These are phyloP conservation scores for Cryptosporidium meleagridis DNA, from an alignment of 169 alveolate species.

Conservation along the genomic window DNA sequence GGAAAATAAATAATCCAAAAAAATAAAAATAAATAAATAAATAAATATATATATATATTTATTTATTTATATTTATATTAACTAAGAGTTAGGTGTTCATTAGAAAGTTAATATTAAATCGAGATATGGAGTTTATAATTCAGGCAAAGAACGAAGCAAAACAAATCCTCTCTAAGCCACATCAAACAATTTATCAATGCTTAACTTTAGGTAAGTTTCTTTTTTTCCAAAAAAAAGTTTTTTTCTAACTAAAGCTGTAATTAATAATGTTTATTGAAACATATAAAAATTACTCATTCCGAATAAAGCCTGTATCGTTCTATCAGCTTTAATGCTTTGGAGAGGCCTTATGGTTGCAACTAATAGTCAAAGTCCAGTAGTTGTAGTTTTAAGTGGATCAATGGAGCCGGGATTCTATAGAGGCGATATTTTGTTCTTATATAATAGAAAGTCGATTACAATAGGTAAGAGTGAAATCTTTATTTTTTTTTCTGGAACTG, in stretches of 20 bases:
- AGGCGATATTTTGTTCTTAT: constrained; percentile 93
- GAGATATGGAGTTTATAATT: constrained; percentile 31
- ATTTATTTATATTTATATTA: neutral
- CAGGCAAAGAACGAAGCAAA: constrained; percentile 58
- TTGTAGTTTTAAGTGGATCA: constrained; percentile 93
- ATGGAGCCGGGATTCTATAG: constrained; percentile 95
- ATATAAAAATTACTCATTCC: too few relatives aligned
- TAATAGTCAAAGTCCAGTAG: constrained; percentile 92
- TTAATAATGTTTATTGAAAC: too few relatives aligned
- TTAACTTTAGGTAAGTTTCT: constrained; percentile 47
- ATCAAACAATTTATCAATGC: constrained; percentile 55
- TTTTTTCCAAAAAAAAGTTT: neutral
- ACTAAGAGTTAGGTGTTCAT: neutral
- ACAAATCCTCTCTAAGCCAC: constrained; percentile 60
- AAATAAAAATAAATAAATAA: neutral
- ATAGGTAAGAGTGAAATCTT: constrained; percentile 76
- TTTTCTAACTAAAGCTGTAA: neutral
- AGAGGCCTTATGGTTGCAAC: constrained; percentile 88
- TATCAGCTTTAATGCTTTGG: constrained; percentile 94
- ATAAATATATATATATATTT: neutral
- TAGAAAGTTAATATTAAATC: neutral
- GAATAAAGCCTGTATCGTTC: constrained; percentile 71
- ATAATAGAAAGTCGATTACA: constrained; percentile 72
- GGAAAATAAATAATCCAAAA: neutral
- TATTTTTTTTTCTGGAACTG: neutral